Base-by-base conservation (phyloP, 73 alveolate genomes). In the Diophrys appendiculata region DNA sequence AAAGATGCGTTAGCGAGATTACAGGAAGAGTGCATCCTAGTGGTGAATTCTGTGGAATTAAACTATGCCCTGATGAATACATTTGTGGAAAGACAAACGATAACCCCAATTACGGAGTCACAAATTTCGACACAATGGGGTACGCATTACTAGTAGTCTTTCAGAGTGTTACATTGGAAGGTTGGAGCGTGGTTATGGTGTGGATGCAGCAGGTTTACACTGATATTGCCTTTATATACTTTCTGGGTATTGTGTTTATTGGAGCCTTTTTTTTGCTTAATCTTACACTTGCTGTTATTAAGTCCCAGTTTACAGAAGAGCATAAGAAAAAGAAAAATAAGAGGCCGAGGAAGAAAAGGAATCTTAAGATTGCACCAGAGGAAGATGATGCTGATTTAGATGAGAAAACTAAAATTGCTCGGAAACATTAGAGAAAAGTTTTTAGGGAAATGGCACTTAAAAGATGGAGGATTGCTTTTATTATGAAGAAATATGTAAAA, bases 61-160 rank as follows among this genome's bases (percentile, higher is more conserved):
- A 73, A 54, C 30, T 68, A 28, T 88, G 91, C 60, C 93, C 88
- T 25, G 87, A 76, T n/a, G 95, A 88, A 65, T 93, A 82, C 73
- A 68, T 93, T 30, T 96, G 99, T 84, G 98, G 96, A 73, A 96
- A 96, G 77, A 84, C 94, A 25, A 87, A 83, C 76, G 87, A 82
- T 30, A 95, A 95, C 78, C 99, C 99, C 29, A 56, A 91, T 34
- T 86, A 55, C 28, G 98, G 96, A 31, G 94, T 93, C 29, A 89
- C 92, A 0, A 95, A 79, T 65, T 96, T 96, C 77, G 98, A 93
- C 76, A 84, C 87, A 54, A 85, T 93, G 34, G 90, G 90, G 33
- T 88, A 78, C 52, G 76, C 98, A 0, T 69, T 89, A 18, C 80
- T 93, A 33, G 82, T 84, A 33, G 91, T 88, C 3, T 91, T 81